phyloP scores from a whole-genome alignment of 139 green algal species.

The Trebouxia sp. region DNA sequence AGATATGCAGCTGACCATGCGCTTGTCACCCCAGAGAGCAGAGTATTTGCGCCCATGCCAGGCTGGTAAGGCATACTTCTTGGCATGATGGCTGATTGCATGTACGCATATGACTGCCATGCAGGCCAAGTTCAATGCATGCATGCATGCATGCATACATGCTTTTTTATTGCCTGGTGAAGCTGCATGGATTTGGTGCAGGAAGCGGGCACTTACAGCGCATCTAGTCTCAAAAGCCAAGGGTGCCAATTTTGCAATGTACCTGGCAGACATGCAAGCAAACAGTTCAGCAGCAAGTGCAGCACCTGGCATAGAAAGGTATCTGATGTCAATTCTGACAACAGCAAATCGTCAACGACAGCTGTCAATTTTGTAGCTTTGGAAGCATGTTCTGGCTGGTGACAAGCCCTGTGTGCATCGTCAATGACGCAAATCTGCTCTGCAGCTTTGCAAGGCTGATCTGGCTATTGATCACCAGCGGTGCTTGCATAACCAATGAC shows the following conservation, averaged over 20 bases:
- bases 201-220: slow-evolving; percentile 65
- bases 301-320: slow-evolving; percentile 59
- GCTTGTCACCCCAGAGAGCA: slow-evolving; percentile 85
- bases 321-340: not conserved
- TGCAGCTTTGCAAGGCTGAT: too few relatives aligned
- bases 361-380: too few relatives aligned
- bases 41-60: slow-evolving; percentile 62
- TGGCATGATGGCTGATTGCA: too few relatives aligned
- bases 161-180: not conserved
- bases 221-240: slow-evolving; percentile 78
- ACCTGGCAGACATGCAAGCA: slow-evolving; percentile 67
- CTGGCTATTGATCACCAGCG: too few relatives aligned
- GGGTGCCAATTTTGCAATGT: slow-evolving; percentile 90
- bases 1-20: slow-evolving; percentile 84
- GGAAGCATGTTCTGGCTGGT: too few relatives aligned
- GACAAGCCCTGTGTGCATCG: too few relatives aligned
- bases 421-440: too few relatives aligned
- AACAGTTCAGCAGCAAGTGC: slow-evolving; percentile 35
- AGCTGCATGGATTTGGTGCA: slow-evolving; percentile 29
- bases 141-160: not conserved
- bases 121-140: too few relatives aligned
- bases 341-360: too few relatives aligned
- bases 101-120: too few relatives aligned
- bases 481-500: too few relatives aligned
- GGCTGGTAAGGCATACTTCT: slow-evolving; percentile 51